phyloP scores from a whole-genome alignment of 2,329 filamentous ascomycete genomes.

The Coniella lustricola region DNA sequence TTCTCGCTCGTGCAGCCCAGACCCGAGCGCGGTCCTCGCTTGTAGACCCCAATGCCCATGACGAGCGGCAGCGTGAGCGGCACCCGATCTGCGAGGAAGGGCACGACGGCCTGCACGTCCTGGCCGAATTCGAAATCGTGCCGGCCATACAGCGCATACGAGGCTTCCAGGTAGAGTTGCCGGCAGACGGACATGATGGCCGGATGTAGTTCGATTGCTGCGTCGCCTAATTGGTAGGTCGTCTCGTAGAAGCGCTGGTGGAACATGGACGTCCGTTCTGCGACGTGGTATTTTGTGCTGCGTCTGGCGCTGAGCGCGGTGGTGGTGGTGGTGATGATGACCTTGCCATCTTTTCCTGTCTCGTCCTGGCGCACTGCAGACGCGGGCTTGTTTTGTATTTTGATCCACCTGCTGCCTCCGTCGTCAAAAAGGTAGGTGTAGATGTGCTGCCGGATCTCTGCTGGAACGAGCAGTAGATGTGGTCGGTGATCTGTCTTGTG shows the following conservation, averaged over 20 bases:
- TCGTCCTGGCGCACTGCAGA: conserved; percentile 13
- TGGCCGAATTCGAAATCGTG: conserved; percentile 54
- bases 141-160: conserved; percentile 46
- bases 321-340: neutral
- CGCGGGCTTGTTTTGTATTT: conserved; percentile 31
- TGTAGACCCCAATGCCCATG: conserved; percentile 44
- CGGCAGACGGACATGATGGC: conserved; percentile 39
- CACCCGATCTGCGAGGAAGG: conserved; percentile 49
- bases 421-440: conserved; percentile 38
- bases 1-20: conserved; percentile 43
- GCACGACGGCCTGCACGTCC: conserved; percentile 52
- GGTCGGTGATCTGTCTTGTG: neutral
- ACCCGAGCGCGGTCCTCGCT: conserved; percentile 45
- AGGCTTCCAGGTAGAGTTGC: conserved; percentile 47
- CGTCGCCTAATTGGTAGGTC: conserved; percentile 46
- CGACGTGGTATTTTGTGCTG: conserved; percentile 30
- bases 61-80: conserved; percentile 39
- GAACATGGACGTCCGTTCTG: conserved; percentile 29
- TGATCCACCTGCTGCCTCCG: conserved; percentile 29
- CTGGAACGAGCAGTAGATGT: conserved; percentile 23
- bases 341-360: neutral
- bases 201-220: conserved; percentile 32
- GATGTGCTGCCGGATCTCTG: conserved; percentile 37
- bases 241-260: conserved; percentile 39
- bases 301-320: neutral